Evolutionary conservation across 257 asterid species (phyloP).

Genomic region (Fraxinus americana): DNA sequence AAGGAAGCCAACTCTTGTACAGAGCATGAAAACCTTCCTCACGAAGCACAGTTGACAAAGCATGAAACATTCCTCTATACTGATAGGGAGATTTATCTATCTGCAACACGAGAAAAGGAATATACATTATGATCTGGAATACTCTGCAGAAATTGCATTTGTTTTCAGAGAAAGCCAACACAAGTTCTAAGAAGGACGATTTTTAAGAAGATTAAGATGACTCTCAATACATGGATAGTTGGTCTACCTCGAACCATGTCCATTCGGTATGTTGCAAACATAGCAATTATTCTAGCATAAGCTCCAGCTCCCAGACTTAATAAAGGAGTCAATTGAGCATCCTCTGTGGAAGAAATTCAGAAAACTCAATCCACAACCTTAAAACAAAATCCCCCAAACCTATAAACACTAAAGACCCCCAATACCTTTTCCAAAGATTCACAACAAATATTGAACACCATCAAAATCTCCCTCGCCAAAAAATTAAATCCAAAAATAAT

Average conservation of each 20-base stretch:
- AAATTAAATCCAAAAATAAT: not conserved
- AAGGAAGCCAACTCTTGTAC: constrained; percentile 99
- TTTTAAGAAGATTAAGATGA: constrained; percentile 3
- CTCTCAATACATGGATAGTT: constrained; percentile 77
- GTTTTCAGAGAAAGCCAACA: not conserved
- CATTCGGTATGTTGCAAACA: constrained; percentile 99
- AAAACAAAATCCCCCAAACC: not conserved
- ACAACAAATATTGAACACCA: not conserved
- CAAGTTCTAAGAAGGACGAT: constrained; percentile 1
- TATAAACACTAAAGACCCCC: not conserved
- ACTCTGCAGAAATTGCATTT: not conserved
- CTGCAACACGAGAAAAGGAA: constrained; percentile 43
- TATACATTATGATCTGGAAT: constrained; percentile 10
- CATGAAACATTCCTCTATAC: constrained; percentile 92
- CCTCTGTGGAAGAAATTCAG: constrained; percentile 49
- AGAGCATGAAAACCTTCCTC: constrained; percentile 96
- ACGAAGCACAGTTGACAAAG: constrained; percentile 91
- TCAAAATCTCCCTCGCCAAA: not conserved
- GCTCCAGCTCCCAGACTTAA: constrained; percentile 98
- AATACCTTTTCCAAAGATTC: not conserved
- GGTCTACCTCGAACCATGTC: constrained; percentile 98
- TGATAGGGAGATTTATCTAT: no score
- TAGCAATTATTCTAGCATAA: constrained; percentile 97
- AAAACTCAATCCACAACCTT: not conserved
- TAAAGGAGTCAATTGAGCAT: constrained; percentile 83